These are phyloP conservation scores for Monilinia polystroma DNA, from an alignment of 2,329 filamentous ascomycete species.

Conservation along the genomic window DNA sequence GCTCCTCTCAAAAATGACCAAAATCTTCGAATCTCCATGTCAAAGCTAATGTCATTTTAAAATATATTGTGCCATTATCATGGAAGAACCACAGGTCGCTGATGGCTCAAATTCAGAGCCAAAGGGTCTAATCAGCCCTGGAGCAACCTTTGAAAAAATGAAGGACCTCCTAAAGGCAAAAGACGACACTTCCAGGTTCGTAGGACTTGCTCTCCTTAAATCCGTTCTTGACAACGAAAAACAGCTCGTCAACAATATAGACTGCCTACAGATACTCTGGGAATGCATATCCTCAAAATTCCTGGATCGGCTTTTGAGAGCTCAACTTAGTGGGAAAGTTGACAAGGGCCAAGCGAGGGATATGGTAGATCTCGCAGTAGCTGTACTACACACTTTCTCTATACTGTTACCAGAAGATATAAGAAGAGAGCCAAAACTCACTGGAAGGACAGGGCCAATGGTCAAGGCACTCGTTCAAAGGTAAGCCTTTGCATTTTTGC, in stretches of 20 bases:
- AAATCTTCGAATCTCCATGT: background rate
- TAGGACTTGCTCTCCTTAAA: conserved; percentile 64
- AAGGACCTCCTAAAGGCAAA: conserved; percentile 56
- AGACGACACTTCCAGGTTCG: conserved; percentile 67
- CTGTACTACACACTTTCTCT: conserved; percentile 62
- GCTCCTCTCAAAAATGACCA: conserved; percentile 1
- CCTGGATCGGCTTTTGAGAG: conserved; percentile 60
- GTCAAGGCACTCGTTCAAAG: conserved; percentile 54
- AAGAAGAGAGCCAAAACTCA: conserved; percentile 48
- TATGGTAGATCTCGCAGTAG: conserved; percentile 63
- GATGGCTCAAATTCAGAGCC: conserved; percentile 8
- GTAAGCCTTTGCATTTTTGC: conserved; percentile 41
- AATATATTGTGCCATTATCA: background rate
- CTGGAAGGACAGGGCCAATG: conserved; percentile 54
- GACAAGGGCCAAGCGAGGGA: conserved; percentile 50
- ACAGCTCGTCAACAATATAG: conserved; percentile 49
- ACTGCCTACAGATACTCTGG: conserved; percentile 54
- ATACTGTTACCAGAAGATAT: conserved; percentile 53
- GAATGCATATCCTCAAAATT: conserved; percentile 60
- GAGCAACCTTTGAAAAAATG: conserved; percentile 48
- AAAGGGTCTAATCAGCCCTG: conserved; percentile 25
- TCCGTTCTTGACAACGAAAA: conserved; percentile 62
- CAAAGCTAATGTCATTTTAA: background rate
- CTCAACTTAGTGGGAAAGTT: conserved; percentile 46
- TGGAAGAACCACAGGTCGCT: conserved; percentile 8